A percentile compares a stretch with the other conserved stretches of the same genome.
These are phyloP conservation scores for Cucurbita argyrosperma DNA, from an alignment of 306 rosid species.

Conservation along the genomic window DNA sequence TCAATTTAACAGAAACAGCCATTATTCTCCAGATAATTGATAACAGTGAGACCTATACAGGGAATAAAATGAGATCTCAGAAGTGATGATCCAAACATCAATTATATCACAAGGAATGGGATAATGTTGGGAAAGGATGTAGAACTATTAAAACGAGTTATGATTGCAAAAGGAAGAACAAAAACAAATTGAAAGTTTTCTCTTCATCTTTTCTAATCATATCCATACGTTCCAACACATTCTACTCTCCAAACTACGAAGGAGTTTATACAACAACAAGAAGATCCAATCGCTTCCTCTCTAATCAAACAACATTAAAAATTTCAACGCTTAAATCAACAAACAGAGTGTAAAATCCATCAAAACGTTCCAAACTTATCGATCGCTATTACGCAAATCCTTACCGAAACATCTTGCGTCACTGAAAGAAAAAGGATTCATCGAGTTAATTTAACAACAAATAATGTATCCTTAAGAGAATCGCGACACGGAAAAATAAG, in stretches of 20 bases:
- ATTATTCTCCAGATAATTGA: slow-evolving; percentile 1
- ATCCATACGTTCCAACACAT: background rate
- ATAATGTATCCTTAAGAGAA: no score
- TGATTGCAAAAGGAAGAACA: background rate
- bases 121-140: background rate
- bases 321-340: no score
- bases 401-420: no score
- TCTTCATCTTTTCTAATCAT: background rate
- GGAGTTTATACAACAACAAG: background rate
- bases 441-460: no score
- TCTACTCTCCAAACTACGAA: background rate
- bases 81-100: background rate
- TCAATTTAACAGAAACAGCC: slow-evolving; percentile 21
- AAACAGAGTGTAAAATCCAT: no score
- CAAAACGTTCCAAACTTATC: no score
- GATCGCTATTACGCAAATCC: no score
- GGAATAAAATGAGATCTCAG: background rate
- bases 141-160: background rate
- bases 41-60: background rate
- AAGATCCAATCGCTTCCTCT: background rate
- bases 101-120: background rate
- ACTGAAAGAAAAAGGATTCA: no score
- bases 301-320: no score
- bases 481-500: no score
- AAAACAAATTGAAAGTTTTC: background rate